Base-by-base conservation (phyloP, 2,329 filamentous ascomycete genomes). In the Penicillium paneum region DNA sequence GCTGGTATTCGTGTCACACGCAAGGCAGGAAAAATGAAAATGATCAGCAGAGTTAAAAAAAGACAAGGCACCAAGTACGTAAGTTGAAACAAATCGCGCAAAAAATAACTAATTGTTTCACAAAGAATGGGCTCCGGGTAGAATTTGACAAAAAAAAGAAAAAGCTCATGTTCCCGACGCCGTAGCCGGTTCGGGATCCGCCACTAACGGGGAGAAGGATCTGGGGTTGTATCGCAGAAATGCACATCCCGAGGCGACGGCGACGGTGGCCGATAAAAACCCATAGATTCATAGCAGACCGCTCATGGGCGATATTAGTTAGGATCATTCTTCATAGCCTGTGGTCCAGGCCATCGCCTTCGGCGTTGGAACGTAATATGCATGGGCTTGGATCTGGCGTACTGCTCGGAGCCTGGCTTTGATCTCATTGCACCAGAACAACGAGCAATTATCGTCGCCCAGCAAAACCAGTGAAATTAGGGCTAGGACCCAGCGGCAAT, bases 401-500 rank as follows among this genome's bases (percentile, higher is more conserved):
- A 40, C 46, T 42, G 44, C 45, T 50, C 53, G 57, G 52, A 46
- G 38, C 3, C 21, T 32, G 56, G 45, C 17, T 24, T 56, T 31
- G 35, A 51, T 61, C 58, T 54, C 26, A 61, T 60, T 58, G 55
- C 45, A 54, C 51, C 32, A 26, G 35, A 13, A 55, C 31, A 43
- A 41, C 45, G 46, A 48, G 29, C 26, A 3, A 54, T 59, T 59
- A 47, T 60, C 51, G 52, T 49, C 40, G 29, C 28, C 19, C 47
- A 53, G 56, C 53, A 63, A 61, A 60, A 35, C 38, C 47, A 54
- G 56, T 57, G 47, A 63, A 63, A 60, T 59, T 47, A 40, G 60
- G 24, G 41, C 24, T 38, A 48, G 55, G 57, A 59, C 56, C 57
- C 55, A 64, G 59, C 67, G 69, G 67, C 63, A 70, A 70, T 71